Conservation (phyloP, 2,329 filamentous ascomycete genomes). For the Bisporella sp. region DNA sequence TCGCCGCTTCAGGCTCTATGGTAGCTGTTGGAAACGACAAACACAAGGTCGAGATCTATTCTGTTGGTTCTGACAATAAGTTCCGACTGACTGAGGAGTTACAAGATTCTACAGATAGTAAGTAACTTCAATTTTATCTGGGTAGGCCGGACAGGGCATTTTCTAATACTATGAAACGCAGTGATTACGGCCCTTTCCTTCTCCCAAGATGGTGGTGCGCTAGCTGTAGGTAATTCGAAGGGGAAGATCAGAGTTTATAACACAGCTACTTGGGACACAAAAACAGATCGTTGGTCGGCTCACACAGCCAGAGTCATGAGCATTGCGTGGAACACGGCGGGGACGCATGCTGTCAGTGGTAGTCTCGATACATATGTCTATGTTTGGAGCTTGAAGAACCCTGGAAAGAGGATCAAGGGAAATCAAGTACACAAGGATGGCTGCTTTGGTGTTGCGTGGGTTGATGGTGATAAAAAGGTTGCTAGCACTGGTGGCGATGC, state of each 20-base stretch:
- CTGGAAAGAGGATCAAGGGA: constrained; percentile 77
- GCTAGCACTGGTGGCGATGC: constrained; percentile 82
- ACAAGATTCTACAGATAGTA: constrained; percentile 50
- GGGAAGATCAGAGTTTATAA: constrained; percentile 86
- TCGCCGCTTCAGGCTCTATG: constrained; percentile 59
- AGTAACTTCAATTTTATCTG: neutral
- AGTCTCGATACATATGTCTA: constrained; percentile 87
- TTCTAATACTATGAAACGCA: constrained; percentile 23
- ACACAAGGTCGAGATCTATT: constrained; percentile 71
- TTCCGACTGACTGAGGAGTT: constrained; percentile 41
- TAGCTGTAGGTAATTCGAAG: constrained; percentile 75
- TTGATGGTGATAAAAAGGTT: constrained; percentile 57
- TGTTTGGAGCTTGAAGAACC: constrained; percentile 81
- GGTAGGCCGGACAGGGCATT: no score
- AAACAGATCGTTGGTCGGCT: constrained; percentile 72
- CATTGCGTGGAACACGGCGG: constrained; percentile 71
- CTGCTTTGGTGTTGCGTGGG: constrained; percentile 81
- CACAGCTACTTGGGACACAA: constrained; percentile 57
- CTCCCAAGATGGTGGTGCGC: constrained; percentile 65
- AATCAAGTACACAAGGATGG: constrained; percentile 94
- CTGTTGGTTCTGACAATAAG: constrained; percentile 47
- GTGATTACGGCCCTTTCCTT: constrained; percentile 77
- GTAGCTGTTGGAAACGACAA: constrained; percentile 74
- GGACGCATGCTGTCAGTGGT: constrained; percentile 75
- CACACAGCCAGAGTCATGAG: constrained; percentile 62